phyloP scores from a whole-genome alignment of 225 moss, liverwort and hornwort species.

The Polytrichum formosum region DNA sequence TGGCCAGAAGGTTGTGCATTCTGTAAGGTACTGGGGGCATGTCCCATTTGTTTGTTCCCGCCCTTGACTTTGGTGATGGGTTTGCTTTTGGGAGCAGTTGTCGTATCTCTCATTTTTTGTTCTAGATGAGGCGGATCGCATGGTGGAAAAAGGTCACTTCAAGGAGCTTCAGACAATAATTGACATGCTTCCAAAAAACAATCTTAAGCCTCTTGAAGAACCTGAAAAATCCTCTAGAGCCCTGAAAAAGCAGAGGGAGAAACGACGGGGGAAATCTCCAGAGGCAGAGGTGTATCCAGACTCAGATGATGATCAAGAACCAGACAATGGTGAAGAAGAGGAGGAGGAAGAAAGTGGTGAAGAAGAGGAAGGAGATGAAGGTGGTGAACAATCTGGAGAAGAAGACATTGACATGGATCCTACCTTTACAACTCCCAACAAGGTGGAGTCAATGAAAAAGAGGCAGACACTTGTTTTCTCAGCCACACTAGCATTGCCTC shows the following conservation, averaged over 20 bases:
- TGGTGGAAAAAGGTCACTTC: constrained; percentile 97
- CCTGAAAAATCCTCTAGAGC: constrained; percentile 17
- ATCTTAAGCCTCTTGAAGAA: constrained; percentile 11
- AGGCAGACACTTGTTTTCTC: constrained; percentile 79
- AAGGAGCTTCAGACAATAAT: constrained; percentile 92
- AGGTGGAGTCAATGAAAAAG: constrained; percentile 49
- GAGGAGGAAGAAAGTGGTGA: constrained; percentile 23
- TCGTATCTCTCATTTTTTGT: constrained; percentile 87
- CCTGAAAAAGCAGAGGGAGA: constrained; percentile 32
- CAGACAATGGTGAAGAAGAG: constrained; percentile 12
- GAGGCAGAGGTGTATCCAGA: constrained; percentile 40
- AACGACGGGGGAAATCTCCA: constrained; percentile 13
- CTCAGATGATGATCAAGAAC: constrained; percentile 35
- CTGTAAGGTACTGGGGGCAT: too few relatives aligned
- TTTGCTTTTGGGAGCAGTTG: constrained; percentile 41
- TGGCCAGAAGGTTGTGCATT: too few relatives aligned
- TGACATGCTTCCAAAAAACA: constrained; percentile 68
- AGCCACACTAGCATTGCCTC: constrained; percentile 58
- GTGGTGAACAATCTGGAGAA: constrained; percentile 22
- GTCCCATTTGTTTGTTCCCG: too few relatives aligned
- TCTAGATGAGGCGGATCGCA: constrained; percentile 98
- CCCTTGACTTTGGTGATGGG: background rate
- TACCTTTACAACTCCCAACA: constrained; percentile 22
- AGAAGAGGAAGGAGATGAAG: constrained; percentile 15
- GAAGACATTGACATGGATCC: constrained; percentile 43